Evolutionary conservation across 176 grass and related monocot species (phyloP).

Genomic region (Lolium rigidum): DNA sequence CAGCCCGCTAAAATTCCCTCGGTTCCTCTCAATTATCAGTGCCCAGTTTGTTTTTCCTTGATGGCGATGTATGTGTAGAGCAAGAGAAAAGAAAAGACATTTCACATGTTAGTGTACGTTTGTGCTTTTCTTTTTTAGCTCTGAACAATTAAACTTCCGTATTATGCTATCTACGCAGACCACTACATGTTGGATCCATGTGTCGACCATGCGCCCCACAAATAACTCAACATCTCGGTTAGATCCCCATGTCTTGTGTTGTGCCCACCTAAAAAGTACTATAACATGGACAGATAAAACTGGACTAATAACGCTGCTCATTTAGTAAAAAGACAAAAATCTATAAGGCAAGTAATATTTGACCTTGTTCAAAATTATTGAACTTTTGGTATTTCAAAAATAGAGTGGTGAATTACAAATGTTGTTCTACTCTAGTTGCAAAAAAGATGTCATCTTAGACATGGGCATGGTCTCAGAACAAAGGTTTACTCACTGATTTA

Average conservation of each 20-base stretch:
- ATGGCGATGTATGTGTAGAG: neutral
- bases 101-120: conserved; percentile 4
- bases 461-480: too few relatives aligned
- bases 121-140: neutral
- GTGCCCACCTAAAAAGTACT: neutral
- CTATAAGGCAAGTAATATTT: too few relatives aligned
- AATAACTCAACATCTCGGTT: conserved; percentile 20
- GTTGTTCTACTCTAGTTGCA: too few relatives aligned
- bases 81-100: neutral
- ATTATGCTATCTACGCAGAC: conserved; percentile 26
- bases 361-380: too few relatives aligned
- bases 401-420: too few relatives aligned
- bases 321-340: too few relatives aligned
- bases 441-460: too few relatives aligned
- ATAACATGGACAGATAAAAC: neutral
- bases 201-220: conserved; percentile 45
- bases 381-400: too few relatives aligned
- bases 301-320: neutral
- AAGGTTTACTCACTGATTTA: too few relatives aligned
- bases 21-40: neutral
- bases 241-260: neutral
- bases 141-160: neutral
- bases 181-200: conserved; percentile 24
- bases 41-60: neutral
- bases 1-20: neutral